Evolutionary conservation across 2,329 filamentous ascomycete genomes (phyloP).

Genomic region (Colletotrichum simmondsii): DNA sequence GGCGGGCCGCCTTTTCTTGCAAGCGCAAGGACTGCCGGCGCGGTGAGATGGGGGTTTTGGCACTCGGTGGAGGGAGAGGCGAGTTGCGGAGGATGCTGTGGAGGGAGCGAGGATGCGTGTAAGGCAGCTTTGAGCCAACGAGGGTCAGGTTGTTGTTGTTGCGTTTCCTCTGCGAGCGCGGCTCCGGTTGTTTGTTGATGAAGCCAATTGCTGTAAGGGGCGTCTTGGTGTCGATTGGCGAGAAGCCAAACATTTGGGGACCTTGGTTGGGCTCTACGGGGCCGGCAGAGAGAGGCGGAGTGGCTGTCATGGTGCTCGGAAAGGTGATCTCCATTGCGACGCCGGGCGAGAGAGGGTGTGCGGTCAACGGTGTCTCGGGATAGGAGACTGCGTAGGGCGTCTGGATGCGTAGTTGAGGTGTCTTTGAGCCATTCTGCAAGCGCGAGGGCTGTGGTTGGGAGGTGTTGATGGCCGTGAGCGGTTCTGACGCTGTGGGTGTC

Average conservation of each 20-base stretch:
- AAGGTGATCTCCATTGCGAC: constrained; percentile 57
- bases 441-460: constrained; percentile 48
- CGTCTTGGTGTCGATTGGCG: constrained; percentile 44
- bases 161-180: constrained; percentile 51
- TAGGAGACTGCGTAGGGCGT: constrained; percentile 59
- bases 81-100: constrained; percentile 76
- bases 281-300: constrained; percentile 67
- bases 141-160: constrained; percentile 48
- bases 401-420: constrained; percentile 45
- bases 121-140: constrained; percentile 55
- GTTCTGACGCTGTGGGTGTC: constrained; percentile 58
- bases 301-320: constrained; percentile 69
- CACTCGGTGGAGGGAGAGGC: constrained; percentile 65
- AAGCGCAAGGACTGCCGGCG: constrained; percentile 65
- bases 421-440: constrained; percentile 48
- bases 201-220: constrained; percentile 21
- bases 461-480: constrained; percentile 62
- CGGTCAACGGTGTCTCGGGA: constrained; percentile 66
- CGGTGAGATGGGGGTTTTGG: constrained; percentile 62
- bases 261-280: constrained; percentile 53
- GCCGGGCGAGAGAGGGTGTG: constrained; percentile 60
- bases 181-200: constrained; percentile 30
- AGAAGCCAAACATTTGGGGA: constrained; percentile 59
- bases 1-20: constrained; percentile 63
- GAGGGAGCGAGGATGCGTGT: constrained; percentile 67